phyloP scores from a whole-genome alignment of 2,329 filamentous ascomycete species.

The Coccinonectria pachysandricola region DNA sequence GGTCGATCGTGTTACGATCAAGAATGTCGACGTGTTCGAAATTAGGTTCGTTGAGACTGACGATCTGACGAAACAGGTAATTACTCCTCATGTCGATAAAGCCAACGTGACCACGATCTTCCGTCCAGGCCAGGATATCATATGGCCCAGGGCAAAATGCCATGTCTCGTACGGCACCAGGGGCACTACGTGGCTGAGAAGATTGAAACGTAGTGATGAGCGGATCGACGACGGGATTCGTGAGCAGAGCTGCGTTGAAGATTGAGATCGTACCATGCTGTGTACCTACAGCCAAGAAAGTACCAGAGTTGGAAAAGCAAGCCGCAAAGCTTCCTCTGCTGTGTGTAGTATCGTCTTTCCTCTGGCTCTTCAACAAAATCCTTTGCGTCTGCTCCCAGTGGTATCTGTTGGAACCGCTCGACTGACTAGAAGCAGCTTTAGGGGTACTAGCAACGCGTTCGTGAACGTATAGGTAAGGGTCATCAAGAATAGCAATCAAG shows the following conservation, averaged over 20 bases:
- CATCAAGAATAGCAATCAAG: constrained; percentile 77
- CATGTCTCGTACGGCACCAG: constrained; percentile 82
- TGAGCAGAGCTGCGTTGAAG: constrained; percentile 48
- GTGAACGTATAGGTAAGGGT: constrained; percentile 79
- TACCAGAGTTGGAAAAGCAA: constrained; percentile 63
- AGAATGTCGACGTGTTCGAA: constrained; percentile 47
- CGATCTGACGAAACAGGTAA: constrained; percentile 57
- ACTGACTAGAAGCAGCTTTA: constrained; percentile 11
- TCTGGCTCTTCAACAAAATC: constrained; percentile 49
- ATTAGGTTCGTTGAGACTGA: constrained; percentile 51
- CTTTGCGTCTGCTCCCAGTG: constrained; percentile 42
- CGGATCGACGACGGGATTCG: constrained; percentile 39
- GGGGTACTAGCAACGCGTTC: constrained; percentile 35
- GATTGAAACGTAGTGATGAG: constrained; percentile 69
- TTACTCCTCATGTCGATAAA: constrained; percentile 62
- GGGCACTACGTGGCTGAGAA: constrained; percentile 57
- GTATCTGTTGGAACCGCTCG: constrained; percentile 23
- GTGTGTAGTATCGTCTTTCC: constrained; percentile 41
- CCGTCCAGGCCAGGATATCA: constrained; percentile 88
- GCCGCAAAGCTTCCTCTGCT: constrained; percentile 65
- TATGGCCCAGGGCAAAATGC: constrained; percentile 81
- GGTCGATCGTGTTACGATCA: constrained; percentile 44
- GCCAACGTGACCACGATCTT: constrained; percentile 69
- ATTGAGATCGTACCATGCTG: constrained; percentile 73
- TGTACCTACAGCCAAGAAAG: constrained; percentile 64